Evolutionary conservation across 768 basidiomycete genomes (phyloP), one percentile per base, ranked within the genome.

Genomic region (Mycena latifolia): DNA sequence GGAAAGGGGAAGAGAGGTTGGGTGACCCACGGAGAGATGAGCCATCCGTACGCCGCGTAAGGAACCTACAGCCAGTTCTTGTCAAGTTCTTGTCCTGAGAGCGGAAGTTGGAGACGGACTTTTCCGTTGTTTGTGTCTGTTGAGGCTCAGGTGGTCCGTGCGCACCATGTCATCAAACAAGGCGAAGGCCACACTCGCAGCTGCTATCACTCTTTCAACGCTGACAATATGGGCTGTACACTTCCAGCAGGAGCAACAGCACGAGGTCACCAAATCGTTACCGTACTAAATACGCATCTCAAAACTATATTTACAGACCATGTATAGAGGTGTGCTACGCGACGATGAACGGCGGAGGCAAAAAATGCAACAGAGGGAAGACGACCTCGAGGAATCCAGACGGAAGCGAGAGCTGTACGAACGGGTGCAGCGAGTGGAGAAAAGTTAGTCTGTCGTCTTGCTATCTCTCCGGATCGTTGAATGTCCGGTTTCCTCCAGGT

Each of bases 171-270:
- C 82, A 92, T 93, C 90, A 72, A 78, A 87, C 73, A 80, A 82
- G 65, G 93, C 96, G 22, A 94, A 92, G 77, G 79, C 85, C 45
- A 93, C 94, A 1, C 84, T 98, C n/a, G 79, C 82, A 35, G 85
- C 84, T 27, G 89, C 96, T 6, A 77, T 93, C 55, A 71, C 84
- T 9, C 72, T 91, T 55, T 88, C 92, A 15, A 83, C 84, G 3
- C 77, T 91, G 39, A 93, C 92, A 28, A 88, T 98, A 76, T 97
- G 90, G 88, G 93, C 88, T 22, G 96, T 98, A 31, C 96, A 98
- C 76, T 92, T 85, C 72, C 87, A 96, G 60, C 96, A 98, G 74
- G 80, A 85, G 18, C 86, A 88, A 72, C 95, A 98, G 77, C 90
- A 90, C 61, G 88, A 94, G 71, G 96, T 95, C 69, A 80, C 73